phyloP scores from a whole-genome alignment of 805 yeast species.

The Metschnikowia bowlesiae region DNA sequence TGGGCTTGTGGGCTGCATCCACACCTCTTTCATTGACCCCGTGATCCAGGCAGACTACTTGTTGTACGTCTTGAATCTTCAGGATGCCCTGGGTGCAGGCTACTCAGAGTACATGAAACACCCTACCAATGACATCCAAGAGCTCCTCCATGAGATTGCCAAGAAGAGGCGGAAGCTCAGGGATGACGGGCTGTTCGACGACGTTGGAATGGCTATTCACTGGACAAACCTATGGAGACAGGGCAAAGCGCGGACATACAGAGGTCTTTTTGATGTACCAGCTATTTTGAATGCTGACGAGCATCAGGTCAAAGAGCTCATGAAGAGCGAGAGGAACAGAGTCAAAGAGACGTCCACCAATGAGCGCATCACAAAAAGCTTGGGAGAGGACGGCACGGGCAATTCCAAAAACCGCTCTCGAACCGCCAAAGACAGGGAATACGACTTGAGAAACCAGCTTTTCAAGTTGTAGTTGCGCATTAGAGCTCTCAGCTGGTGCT shows the following conservation, averaged over 20 bases:
- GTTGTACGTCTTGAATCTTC: slow-evolving; percentile 66
- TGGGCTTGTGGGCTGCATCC: slow-evolving; percentile 71
- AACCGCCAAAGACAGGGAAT: slow-evolving; percentile 43
- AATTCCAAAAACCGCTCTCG: slow-evolving; percentile 32
- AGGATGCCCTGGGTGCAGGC: slow-evolving; percentile 42
- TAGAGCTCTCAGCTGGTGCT: neutral
- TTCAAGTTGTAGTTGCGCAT: slow-evolving; percentile 26
- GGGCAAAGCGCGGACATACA: slow-evolving; percentile 39
- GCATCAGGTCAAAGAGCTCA: slow-evolving; percentile 20
- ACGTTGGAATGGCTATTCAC: slow-evolving; percentile 56
- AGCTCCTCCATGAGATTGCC: slow-evolving; percentile 49
- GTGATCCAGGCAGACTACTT: slow-evolving; percentile 82
- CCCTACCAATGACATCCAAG: slow-evolving; percentile 72
- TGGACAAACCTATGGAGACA: slow-evolving; percentile 61
- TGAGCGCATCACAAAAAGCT: slow-evolving; percentile 27
- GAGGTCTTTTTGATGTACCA: slow-evolving; percentile 33
- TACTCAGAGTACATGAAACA: slow-evolving; percentile 45
- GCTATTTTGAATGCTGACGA: slow-evolving; percentile 30
- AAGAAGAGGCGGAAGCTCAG: slow-evolving; percentile 33
- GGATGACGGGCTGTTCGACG: slow-evolving; percentile 40
- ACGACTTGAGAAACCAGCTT: slow-evolving; percentile 34
- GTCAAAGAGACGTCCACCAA: slow-evolving; percentile 25
- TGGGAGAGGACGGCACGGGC: slow-evolving; percentile 40
- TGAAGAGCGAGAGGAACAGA: slow-evolving; percentile 28
- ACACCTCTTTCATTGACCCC: slow-evolving; percentile 69